Percentiles rank a stretch among this genome's conserved stretches.
phyloP scores from a whole-genome alignment of 2,329 filamentous ascomycete genomes.

The Aspergillus niger region DNA sequence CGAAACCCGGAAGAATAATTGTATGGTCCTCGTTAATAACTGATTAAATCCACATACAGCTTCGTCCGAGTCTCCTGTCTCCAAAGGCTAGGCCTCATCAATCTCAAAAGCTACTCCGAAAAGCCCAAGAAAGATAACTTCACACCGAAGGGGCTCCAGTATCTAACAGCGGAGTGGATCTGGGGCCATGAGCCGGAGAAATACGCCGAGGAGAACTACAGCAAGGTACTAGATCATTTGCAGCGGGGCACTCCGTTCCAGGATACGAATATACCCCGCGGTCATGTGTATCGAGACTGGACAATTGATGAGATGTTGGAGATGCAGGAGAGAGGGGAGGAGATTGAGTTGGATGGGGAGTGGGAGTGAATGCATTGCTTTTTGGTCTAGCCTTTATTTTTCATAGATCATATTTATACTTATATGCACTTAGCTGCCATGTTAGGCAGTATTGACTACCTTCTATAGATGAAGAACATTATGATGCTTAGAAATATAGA shows the following conservation, averaged over 20 bases:
- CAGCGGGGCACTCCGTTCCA: conserved; percentile 43
- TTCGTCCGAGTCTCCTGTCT: background rate
- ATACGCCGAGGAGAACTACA: conserved; percentile 19
- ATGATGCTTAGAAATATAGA: background rate
- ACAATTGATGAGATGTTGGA: conserved; percentile 46
- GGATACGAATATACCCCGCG: conserved; percentile 49
- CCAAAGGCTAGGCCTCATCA: background rate
- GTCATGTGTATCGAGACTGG: conserved; percentile 46
- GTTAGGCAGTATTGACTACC: background rate
- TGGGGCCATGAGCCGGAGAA: conserved; percentile 16
- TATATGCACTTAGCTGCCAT: no score
- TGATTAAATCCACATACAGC: conserved; percentile 20
- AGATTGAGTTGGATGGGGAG: conserved; percentile 18
- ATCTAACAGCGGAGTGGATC: conserved; percentile 10
- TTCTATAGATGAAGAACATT: background rate
- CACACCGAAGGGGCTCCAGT: background rate
- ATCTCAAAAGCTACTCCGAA: background rate
- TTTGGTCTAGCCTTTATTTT: no score
- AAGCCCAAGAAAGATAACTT: conserved; percentile 1
- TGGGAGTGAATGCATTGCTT: conserved; percentile 6
- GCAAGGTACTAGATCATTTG: conserved; percentile 7
- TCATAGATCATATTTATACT: no score
- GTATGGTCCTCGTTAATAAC: conserved; percentile 53
- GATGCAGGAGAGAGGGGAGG: conserved; percentile 38
- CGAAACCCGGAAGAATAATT: conserved; percentile 31